Evolutionary conservation across 257 asterid species (phyloP).

Genomic region (Fraxinus americana): DNA sequence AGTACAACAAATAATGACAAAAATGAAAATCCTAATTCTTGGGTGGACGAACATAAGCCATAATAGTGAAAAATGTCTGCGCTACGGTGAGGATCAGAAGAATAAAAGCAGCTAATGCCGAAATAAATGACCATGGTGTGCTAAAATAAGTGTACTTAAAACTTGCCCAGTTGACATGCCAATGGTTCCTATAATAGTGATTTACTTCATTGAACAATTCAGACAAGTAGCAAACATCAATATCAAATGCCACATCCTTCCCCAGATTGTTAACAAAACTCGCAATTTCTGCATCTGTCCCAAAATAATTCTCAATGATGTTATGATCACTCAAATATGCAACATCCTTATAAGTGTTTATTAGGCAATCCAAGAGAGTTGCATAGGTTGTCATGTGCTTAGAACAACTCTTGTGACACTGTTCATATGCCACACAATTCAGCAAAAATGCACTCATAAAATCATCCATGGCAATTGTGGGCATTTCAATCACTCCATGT

Average conservation of each 20-base stretch:
- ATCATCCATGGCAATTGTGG: conserved; percentile 70
- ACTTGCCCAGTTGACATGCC: conserved; percentile 82
- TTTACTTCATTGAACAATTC: conserved; percentile 64
- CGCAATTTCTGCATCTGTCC: conserved; percentile 73
- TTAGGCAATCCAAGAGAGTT: conserved; percentile 62
- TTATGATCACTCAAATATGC: conserved; percentile 54
- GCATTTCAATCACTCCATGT: conserved; percentile 73
- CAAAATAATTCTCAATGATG: conserved; percentile 73
- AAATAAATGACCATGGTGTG: too few relatives aligned
- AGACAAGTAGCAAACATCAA: conserved; percentile 58
- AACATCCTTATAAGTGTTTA: conserved; percentile 64
- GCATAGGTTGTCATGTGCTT: conserved; percentile 84
- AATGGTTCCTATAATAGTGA: conserved; percentile 52
- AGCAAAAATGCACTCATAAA: conserved; percentile 66
- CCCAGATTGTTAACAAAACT: conserved; percentile 71
- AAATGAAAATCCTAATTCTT: too few relatives aligned
- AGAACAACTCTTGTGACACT: conserved; percentile 60
- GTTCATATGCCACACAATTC: conserved; percentile 93
- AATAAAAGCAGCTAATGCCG: too few relatives aligned
- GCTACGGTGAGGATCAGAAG: too few relatives aligned
- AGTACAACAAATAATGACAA: too few relatives aligned
- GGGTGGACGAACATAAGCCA: too few relatives aligned
- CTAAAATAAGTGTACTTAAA: conserved; percentile 75
- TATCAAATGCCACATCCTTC: conserved; percentile 71
- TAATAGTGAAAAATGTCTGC: too few relatives aligned